These are phyloP conservation scores for Flaveria brownii DNA, from an alignment of 129 eudicot genomes.

Conservation along the genomic window DNA sequence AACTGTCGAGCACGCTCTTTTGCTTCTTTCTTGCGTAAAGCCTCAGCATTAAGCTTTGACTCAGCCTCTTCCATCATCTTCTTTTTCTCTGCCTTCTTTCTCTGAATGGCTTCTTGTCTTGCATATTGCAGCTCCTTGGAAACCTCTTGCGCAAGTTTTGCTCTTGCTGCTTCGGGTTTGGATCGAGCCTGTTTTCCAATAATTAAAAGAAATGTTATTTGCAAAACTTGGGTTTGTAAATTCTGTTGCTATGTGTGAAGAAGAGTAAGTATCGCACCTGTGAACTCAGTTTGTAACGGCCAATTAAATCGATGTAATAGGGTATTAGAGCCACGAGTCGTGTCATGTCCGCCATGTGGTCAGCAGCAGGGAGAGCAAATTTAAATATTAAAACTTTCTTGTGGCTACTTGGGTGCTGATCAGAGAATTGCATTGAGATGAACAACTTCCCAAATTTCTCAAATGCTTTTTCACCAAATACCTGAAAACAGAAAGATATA, in stretches of 20 bases:
- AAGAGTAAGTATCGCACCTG: slow-evolving; percentile 48
- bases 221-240: neutral
- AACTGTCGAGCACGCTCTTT: slow-evolving; percentile 90
- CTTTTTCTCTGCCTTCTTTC: slow-evolving; percentile 77
- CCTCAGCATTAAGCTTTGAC: slow-evolving; percentile 79
- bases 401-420: slow-evolving; percentile 66
- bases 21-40: slow-evolving; percentile 85
- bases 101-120: slow-evolving; percentile 86
- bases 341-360: slow-evolving; percentile 78
- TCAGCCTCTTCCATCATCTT: slow-evolving; percentile 88
- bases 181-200: slow-evolving; percentile 66
- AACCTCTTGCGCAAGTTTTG: slow-evolving; percentile 85
- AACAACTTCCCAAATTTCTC: slow-evolving; percentile 74
- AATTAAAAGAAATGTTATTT: neutral
- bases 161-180: slow-evolving; percentile 78
- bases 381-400: slow-evolving; percentile 78
- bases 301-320: slow-evolving; percentile 81
- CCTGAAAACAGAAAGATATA: slow-evolving; percentile 40
- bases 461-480: slow-evolving; percentile 80
- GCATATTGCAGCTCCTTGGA: slow-evolving; percentile 79
- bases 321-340: slow-evolving; percentile 78
- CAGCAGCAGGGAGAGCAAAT: slow-evolving; percentile 77
- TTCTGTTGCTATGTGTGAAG: neutral
- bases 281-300: slow-evolving; percentile 86
- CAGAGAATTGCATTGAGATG: slow-evolving; percentile 93